Conservation (phyloP, 345 rosid species). For the Citrus trifoliata region DNA sequence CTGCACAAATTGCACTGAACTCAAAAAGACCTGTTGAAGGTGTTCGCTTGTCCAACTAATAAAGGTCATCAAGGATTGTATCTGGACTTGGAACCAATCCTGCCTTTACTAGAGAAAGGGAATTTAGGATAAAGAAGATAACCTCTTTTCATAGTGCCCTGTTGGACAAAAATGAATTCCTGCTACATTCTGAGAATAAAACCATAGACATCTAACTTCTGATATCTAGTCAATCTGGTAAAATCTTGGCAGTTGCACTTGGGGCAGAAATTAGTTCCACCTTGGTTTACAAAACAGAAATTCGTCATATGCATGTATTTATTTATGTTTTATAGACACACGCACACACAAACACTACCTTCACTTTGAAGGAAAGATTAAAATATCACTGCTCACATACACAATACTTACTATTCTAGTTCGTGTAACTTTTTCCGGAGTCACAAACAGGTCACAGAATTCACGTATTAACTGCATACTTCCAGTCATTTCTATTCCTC, state of each 20-base stretch:
- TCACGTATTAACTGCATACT: conserved; percentile 86
- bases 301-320: no score
- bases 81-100: background rate
- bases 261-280: no score
- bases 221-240: background rate
- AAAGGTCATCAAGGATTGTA: background rate
- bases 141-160: background rate
- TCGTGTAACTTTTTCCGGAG: conserved; percentile 52
- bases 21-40: background rate
- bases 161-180: background rate
- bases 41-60: background rate
- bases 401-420: conserved; percentile 67
- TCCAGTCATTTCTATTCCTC: conserved; percentile 87
- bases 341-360: no score
- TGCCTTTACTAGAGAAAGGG: background rate
- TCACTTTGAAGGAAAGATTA: background rate
- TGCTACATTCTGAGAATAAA: background rate
- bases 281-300: no score
- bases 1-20: background rate
- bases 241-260: background rate
- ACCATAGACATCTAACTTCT: background rate
- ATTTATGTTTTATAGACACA: no score
- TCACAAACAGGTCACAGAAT: conserved; percentile 67
- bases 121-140: background rate
- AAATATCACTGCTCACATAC: background rate